These are phyloP conservation scores for Groenewaldozyma salmanticensis DNA, from an alignment of 805 yeast species.

Conservation along the genomic window DNA sequence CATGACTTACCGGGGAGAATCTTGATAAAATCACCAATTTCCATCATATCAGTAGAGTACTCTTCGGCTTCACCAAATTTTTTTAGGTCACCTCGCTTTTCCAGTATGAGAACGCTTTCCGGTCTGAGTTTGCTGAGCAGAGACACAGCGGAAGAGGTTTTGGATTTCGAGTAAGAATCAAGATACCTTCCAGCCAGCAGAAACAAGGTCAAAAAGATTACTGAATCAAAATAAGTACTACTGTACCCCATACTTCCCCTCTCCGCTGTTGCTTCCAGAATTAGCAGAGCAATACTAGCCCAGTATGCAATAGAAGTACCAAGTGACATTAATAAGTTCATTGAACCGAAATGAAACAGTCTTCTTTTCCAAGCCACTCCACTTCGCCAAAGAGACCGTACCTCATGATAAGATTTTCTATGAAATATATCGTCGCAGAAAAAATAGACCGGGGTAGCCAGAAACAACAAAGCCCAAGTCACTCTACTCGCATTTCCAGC, in stretches of 20 bases:
- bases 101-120: conserved; percentile 36
- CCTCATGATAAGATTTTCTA: conserved; percentile 51
- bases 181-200: conserved; percentile 59
- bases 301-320: conserved; percentile 69
- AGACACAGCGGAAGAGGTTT: conserved; percentile 57
- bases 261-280: conserved; percentile 31
- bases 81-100: conserved; percentile 1
- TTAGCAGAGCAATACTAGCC: conserved; percentile 51
- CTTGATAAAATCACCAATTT: conserved; percentile 74
- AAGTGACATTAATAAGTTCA: conserved; percentile 61
- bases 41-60: conserved; percentile 37
- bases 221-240: conserved; percentile 71
- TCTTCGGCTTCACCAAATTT: conserved; percentile 10
- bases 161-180: conserved; percentile 56
- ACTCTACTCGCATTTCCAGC: conserved; percentile 49
- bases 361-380: conserved; percentile 47
- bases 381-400: conserved; percentile 46
- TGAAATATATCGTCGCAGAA: conserved; percentile 70
- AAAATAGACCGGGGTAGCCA: conserved; percentile 66
- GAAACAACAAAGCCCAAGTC: conserved; percentile 54
- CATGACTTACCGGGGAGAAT: conserved; percentile 31
- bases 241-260: conserved; percentile 26
- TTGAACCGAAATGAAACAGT: conserved; percentile 62
- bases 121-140: conserved; percentile 44
- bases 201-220: conserved; percentile 65